Conservation (phyloP, 495 filamentous ascomycete species). For the Hyaloscypha variabilis region DNA sequence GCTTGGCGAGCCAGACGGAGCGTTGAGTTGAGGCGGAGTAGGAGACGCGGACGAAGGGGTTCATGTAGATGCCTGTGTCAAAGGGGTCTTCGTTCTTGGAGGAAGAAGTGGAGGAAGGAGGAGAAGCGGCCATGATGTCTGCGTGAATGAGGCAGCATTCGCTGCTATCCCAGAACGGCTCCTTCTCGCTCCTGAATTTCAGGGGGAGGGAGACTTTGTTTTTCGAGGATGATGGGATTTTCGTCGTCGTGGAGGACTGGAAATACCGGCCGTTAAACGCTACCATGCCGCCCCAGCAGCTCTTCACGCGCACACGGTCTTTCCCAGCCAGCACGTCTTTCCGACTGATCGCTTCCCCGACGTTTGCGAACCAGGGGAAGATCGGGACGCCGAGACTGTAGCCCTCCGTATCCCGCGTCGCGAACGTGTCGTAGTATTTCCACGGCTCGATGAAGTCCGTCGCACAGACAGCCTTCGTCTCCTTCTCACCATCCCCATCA, state of each 20-base stretch:
- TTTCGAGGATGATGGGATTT: constrained; percentile 7
- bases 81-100: constrained; percentile 29
- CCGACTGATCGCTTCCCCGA: constrained; percentile 58
- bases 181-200: constrained; percentile 59
- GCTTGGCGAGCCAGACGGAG: constrained; percentile 56
- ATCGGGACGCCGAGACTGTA: constrained; percentile 70
- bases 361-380: constrained; percentile 71
- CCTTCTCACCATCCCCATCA: constrained; percentile 56
- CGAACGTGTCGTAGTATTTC: constrained; percentile 84
- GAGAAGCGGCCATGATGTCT: constrained; percentile 56
- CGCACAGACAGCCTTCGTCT: constrained; percentile 81
- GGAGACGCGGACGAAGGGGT: constrained; percentile 71
- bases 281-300: constrained; percentile 84
- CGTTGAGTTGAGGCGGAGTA: constrained; percentile 57
- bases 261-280: constrained; percentile 75
- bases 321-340: constrained; percentile 60
- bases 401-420: constrained; percentile 73
- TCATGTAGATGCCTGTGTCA: constrained; percentile 67
- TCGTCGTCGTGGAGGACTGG: constrained; percentile 29
- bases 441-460: constrained; percentile 76
- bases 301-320: constrained; percentile 72
- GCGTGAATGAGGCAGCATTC: constrained; percentile 82
- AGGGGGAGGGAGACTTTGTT: constrained; percentile 40
- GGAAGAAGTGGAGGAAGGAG: background rate
- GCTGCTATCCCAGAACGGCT: constrained; percentile 73